Evolutionary conservation across 331 rosid genomes (phyloP).

Genomic region (Pyrus hybrid): DNA sequence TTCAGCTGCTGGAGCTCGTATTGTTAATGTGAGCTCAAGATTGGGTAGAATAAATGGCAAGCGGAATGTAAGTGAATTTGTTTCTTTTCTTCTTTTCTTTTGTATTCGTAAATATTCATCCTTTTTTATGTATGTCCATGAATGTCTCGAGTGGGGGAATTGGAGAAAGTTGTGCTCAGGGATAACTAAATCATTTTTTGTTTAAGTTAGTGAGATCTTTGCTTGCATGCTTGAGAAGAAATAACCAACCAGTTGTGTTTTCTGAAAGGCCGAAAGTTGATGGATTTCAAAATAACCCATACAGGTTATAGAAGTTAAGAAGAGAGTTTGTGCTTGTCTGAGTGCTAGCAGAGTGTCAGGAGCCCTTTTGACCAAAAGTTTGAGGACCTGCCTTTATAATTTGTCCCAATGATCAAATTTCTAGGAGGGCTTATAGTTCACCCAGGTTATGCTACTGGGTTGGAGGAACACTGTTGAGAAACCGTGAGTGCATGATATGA

Average conservation of each 20-base stretch:
- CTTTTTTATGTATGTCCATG: neutral
- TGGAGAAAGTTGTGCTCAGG: neutral
- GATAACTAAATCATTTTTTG: neutral
- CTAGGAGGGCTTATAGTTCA: neutral
- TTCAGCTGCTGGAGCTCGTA: constrained; percentile 62
- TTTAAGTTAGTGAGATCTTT: neutral
- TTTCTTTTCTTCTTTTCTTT: neutral
- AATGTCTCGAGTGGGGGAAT: neutral
- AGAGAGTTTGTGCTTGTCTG: neutral
- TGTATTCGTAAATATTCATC: neutral
- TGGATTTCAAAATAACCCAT: neutral
- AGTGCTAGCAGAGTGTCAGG: neutral
- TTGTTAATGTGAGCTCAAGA: constrained; percentile 79
- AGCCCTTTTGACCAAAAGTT: neutral
- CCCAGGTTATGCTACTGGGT: neutral
- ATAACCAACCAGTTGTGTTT: neutral
- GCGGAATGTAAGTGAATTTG: constrained; percentile 51
- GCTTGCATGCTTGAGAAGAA: neutral
- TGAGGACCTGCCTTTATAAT: neutral
- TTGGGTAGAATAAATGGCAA: constrained; percentile 63
- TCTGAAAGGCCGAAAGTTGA: neutral
- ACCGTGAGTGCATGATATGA: neutral
- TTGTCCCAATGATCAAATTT: neutral
- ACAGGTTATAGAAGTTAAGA: neutral
- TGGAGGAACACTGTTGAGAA: neutral